Evolutionary conservation across 768 basidiomycete genomes (phyloP).

Genomic region (Cyclocybe cylindracea): DNA sequence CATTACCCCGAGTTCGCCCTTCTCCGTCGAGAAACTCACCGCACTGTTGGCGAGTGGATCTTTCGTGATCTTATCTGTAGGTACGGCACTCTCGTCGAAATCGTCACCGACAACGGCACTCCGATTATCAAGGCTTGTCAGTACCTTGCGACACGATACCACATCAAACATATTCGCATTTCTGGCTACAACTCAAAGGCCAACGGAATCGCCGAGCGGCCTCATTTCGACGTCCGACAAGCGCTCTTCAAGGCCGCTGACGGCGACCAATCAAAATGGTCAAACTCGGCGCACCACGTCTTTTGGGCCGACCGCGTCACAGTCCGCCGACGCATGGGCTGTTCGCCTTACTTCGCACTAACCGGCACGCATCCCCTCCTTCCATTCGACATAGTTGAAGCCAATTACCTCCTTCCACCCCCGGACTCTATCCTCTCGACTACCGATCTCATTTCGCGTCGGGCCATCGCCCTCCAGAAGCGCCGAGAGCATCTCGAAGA

Average conservation of each 20-base stretch:
- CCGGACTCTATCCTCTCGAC: constrained; percentile 18
- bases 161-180: constrained; percentile 23
- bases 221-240: constrained; percentile 30
- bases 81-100: constrained; percentile 34
- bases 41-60: constrained; percentile 28
- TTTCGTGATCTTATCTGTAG: constrained; percentile 22
- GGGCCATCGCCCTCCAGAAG: constrained; percentile 25
- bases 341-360: constrained; percentile 32
- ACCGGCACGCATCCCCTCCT: constrained; percentile 31
- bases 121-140: constrained; percentile 14
- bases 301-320: constrained; percentile 41
- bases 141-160: constrained; percentile 10
- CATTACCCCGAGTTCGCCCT: constrained; percentile 30
- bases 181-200: constrained; percentile 22
- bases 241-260: constrained; percentile 33
- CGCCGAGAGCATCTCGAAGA: constrained; percentile 7
- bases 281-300: constrained; percentile 14
- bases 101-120: constrained; percentile 41
- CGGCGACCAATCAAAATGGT: constrained; percentile 33
- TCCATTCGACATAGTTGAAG: constrained; percentile 32
- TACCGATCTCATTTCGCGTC: constrained; percentile 20
- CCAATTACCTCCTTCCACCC: constrained; percentile 27
- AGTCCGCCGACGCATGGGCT: constrained; percentile 23
- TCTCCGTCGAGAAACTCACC: constrained; percentile 27
- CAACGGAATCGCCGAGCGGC: constrained; percentile 19